Conservation (phyloP, 2,329 filamentous ascomycete species). For the Fusarium sp. region DNA sequence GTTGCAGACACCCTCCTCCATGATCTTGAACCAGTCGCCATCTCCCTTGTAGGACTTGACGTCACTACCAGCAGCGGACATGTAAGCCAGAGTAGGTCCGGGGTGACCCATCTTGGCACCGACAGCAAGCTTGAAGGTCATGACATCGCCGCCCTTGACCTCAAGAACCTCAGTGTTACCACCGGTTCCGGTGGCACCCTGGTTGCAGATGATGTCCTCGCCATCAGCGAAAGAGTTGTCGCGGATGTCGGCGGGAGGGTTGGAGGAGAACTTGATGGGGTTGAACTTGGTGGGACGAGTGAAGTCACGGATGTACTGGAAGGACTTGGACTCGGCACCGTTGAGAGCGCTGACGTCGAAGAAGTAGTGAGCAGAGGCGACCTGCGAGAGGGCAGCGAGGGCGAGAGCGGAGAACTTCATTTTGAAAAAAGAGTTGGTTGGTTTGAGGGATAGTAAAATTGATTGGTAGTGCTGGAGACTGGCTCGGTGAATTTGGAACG, state of each 20-base stretch:
- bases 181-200: slow-evolving; percentile 6
- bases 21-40: slow-evolving; percentile 26
- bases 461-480: slow-evolving; percentile 30
- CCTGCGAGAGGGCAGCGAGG: slow-evolving; percentile 24
- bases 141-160: slow-evolving; percentile 26
- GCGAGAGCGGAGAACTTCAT: slow-evolving; percentile 26
- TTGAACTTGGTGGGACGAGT: slow-evolving; percentile 27
- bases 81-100: slow-evolving; percentile 27
- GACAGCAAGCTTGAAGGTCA: slow-evolving; percentile 25
- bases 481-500: slow-evolving; percentile 27
- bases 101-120: slow-evolving; percentile 19
- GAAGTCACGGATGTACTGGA: slow-evolving; percentile 31
- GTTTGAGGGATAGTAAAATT: slow-evolving; percentile 13
- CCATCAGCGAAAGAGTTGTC: slow-evolving; percentile 28
- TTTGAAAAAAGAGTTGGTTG: slow-evolving; percentile 16
- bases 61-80: slow-evolving; percentile 10
- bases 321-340: slow-evolving; percentile 10
- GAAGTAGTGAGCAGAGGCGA: slow-evolving; percentile 27
- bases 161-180: slow-evolving; percentile 4
- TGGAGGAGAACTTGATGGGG: slow-evolving; percentile 32
- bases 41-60: slow-evolving; percentile 26
- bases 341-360: slow-evolving; percentile 16
- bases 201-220: slow-evolving; percentile 26
- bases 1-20: slow-evolving; percentile 30
- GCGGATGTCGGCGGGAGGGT: slow-evolving; percentile 19